These are phyloP conservation scores for Articulospora tetracladia DNA, from an alignment of 495 filamentous ascomycete genomes.

Conservation along the genomic window DNA sequence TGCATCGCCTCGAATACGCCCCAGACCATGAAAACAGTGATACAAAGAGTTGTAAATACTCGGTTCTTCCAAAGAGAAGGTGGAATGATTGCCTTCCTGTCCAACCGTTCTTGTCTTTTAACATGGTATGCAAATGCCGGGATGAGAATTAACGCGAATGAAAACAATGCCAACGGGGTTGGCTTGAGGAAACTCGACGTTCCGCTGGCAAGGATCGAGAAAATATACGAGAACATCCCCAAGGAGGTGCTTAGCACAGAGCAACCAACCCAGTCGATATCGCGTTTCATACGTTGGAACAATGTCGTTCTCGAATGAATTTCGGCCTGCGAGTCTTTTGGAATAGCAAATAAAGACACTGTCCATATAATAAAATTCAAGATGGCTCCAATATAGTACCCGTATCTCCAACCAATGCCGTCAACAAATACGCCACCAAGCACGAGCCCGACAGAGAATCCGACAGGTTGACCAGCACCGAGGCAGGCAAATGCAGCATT, in stretches of 20 bases:
- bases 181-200: slow-evolving; percentile 4
- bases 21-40: slow-evolving; percentile 49
- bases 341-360: slow-evolving; percentile 35
- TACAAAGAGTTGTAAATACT: slow-evolving; percentile 44
- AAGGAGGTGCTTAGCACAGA: slow-evolving; percentile 37
- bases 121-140: slow-evolving; percentile 43
- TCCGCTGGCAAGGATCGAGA: slow-evolving; percentile 25
- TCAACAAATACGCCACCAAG: slow-evolving; percentile 49
- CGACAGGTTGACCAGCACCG: slow-evolving; percentile 46
- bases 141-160: slow-evolving; percentile 37
- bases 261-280: slow-evolving; percentile 51
- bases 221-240: slow-evolving; percentile 44
- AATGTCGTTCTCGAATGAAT: background rate
- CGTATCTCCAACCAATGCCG: slow-evolving; percentile 43
- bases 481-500: slow-evolving; percentile 51
- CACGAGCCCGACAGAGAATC: slow-evolving; percentile 50
- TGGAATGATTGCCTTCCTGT: slow-evolving; percentile 41
- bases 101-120: slow-evolving; percentile 36
- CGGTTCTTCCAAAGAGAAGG: slow-evolving; percentile 48
- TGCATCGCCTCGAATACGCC: slow-evolving; percentile 47
- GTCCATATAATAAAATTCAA: slow-evolving; percentile 29
- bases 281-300: slow-evolving; percentile 23
- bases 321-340: slow-evolving; percentile 14
- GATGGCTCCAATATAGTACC: slow-evolving; percentile 44
- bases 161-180: slow-evolving; percentile 26